Base-by-base conservation (phyloP, 2,329 filamentous ascomycete species). In the Seiridium unicorne region DNA sequence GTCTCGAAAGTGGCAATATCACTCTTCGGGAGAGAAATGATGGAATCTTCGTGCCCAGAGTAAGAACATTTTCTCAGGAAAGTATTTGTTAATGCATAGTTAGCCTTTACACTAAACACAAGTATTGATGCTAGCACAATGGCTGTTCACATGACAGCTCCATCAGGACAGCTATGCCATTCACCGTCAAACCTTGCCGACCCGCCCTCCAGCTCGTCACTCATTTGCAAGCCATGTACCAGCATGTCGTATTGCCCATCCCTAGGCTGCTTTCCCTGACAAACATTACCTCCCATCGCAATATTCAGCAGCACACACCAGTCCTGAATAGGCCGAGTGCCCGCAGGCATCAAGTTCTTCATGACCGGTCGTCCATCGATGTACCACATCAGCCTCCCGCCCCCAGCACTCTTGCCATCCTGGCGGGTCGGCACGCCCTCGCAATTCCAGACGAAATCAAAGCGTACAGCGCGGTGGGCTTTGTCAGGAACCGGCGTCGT, bases 261-360 rank as follows among this genome's bases (percentile, higher is more conserved):
- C 0, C 65, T 69, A 0, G 84, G 84, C 11, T 76, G 71, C 66
- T 77, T 78, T 0, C 82, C 83, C 13, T 77, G 71, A 63, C 83
- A 86, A 4, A 87, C 84, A 61, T 83, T 85, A 0, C 84, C 84
- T 0, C 84, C 84, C 81, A 87, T 86, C 1, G 84, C 84, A n/a
- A 87, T 76, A 60, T 87, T 87, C 18, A 87, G 76, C 61, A 87
- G 70, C 7, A 87, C 72, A 18, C 78, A 79, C 72, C 80, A 86
- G 34, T 87, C 84, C 59, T 81, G 78, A 71, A 87, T 77, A 5
- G 79, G 76, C 10, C 84, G 73, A 3, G 81, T 85, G 0, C 83
- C 83, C 1, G 68, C 64, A 0, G 84, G 84, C 32, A 85, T 81
- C 2, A 70, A 65, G 0, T 77, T 83, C 71, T 81, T 85, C 84